These are phyloP conservation scores for Acacia confusa DNA, from an alignment of 306 rosid genomes.

Conservation along the genomic window DNA sequence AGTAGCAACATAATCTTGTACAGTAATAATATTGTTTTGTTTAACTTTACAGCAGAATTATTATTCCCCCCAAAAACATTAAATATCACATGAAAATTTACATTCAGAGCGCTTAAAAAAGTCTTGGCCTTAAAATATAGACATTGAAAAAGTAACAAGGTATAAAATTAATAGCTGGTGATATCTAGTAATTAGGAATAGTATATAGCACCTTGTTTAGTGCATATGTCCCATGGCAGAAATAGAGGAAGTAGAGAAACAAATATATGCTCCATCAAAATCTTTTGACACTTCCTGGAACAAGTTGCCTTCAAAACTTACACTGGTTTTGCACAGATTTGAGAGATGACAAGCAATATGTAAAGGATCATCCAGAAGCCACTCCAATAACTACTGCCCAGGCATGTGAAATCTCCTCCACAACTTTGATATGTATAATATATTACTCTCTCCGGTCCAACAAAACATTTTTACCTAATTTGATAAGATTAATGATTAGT, in stretches of 20 bases:
- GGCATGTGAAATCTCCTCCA: conserved; percentile 51
- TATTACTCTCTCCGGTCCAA: too few species aligned
- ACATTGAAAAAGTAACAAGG: background rate
- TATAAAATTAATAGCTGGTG: background rate
- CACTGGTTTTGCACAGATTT: conserved; percentile 47
- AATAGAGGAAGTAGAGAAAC: conserved; percentile 14
- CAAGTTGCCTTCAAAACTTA: background rate
- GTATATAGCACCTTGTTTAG: background rate
- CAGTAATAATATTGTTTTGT: background rate
- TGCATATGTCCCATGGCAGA: background rate
- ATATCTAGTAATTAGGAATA: background rate
- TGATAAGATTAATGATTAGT: too few species aligned
- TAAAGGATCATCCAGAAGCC: conserved; percentile 63
- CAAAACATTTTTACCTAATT: too few species aligned
- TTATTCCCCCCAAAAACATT: background rate
- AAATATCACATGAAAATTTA: background rate
- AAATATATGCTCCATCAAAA: background rate
- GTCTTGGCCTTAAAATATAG: background rate
- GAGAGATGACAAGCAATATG: conserved; percentile 63
- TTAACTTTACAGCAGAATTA: background rate
- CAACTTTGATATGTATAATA: background rate
- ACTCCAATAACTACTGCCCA: conserved; percentile 55
- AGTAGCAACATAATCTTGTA: background rate
- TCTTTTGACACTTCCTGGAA: background rate
- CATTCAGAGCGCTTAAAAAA: background rate